phyloP scores from a whole-genome alignment of 495 filamentous ascomycete species.

The Halenospora varia region DNA sequence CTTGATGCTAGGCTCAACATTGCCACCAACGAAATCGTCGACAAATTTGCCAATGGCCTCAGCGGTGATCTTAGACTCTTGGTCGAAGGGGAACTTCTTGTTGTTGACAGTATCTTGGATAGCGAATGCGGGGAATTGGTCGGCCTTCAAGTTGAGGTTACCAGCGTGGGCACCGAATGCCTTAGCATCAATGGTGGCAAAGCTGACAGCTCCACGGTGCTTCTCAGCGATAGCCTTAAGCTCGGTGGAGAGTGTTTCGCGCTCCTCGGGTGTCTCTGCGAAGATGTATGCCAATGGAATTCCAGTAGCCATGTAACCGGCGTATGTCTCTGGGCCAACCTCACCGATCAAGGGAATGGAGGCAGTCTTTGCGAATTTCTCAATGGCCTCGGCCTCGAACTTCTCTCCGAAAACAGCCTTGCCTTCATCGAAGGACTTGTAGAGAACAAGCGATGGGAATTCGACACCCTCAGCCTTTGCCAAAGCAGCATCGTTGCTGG shows the following conservation, averaged over 20 bases:
- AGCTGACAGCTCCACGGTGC: conserved; percentile 84
- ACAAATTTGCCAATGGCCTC: conserved; percentile 81
- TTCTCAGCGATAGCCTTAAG: conserved; percentile 64
- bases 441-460: conserved; percentile 83
- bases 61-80: conserved; percentile 72
- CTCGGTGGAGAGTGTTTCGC: conserved; percentile 64
- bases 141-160: conserved; percentile 95
- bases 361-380: conserved; percentile 75
- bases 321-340: conserved; percentile 96
- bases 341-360: conserved; percentile 93
- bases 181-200: conserved; percentile 96
- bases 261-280: conserved; percentile 87
- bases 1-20: conserved; percentile 93
- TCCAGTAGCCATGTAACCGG: conserved; percentile 91
- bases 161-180: conserved; percentile 90
- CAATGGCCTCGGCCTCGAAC: conserved; percentile 72
- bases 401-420: conserved; percentile 78
- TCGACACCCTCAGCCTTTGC: conserved; percentile 87
- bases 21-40: conserved; percentile 80
- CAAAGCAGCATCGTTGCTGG: conserved; percentile 74
- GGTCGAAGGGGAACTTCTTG: conserved; percentile 93
- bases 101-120: conserved; percentile 97
- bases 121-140: conserved; percentile 94
- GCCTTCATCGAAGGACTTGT: conserved; percentile 98
- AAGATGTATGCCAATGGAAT: conserved; percentile 98